These are phyloP conservation scores for Pseudevernia furfuracea DNA, from an alignment of 495 filamentous ascomycete species.

Conservation along the genomic window DNA sequence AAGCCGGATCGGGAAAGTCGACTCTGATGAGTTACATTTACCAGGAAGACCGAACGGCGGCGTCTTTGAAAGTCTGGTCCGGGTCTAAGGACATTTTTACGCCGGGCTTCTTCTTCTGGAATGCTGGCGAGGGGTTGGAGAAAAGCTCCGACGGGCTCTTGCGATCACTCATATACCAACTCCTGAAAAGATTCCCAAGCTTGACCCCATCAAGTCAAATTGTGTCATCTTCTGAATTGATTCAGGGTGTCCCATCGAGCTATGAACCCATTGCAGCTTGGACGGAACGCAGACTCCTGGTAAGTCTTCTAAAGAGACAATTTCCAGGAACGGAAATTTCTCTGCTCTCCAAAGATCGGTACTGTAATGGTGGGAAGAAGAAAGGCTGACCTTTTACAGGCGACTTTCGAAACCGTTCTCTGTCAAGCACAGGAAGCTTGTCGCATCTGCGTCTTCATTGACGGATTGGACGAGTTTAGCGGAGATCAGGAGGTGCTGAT, in stretches of 20 bases:
- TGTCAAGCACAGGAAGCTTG: neutral
- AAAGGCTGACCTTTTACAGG: too few species aligned
- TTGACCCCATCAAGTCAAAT: neutral
- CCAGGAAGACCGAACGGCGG: neutral
- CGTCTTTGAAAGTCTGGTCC: neutral
- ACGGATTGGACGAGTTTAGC: neutral
- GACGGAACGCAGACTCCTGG: neutral
- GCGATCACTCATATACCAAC: neutral
- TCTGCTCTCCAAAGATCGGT: too few species aligned
- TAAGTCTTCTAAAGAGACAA: too few species aligned
- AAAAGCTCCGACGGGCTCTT: neutral
- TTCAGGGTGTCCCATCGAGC: too few species aligned
- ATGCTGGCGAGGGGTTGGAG: neutral
- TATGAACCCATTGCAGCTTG: neutral
- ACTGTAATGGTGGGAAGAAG: too few species aligned
- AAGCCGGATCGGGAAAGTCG: neutral
- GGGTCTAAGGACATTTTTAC: neutral
- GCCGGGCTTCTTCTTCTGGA: neutral
- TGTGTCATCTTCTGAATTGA: neutral
- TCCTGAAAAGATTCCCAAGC: neutral
- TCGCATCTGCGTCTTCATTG: neutral
- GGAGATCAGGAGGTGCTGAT: neutral
- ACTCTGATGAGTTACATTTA: neutral
- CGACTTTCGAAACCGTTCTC: neutral
- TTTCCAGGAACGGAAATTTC: too few species aligned